phyloP scores from a whole-genome alignment of 1,284 basidiomycete genomes.

The Trametes sp. region DNA sequence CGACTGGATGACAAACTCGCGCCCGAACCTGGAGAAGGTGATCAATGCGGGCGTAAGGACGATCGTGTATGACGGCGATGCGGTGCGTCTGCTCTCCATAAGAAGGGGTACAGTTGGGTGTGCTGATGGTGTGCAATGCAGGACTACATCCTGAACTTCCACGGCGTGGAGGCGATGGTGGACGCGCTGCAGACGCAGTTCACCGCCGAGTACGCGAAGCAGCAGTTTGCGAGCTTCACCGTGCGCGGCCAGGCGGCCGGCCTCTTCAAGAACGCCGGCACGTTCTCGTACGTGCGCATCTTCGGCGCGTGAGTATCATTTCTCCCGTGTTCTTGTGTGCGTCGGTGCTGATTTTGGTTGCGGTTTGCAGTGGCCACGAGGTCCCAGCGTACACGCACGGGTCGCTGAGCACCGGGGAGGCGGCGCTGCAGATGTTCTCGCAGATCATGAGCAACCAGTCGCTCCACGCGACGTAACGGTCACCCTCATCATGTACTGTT shows the following conservation, averaged over 20 bases:
- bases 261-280: slow-evolving; percentile 66
- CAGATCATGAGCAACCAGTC: slow-evolving; percentile 39
- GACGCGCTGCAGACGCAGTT: slow-evolving; percentile 33
- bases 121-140: slow-evolving; percentile 14
- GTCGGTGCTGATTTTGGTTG: not conserved
- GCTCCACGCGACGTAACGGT: slow-evolving; percentile 30
- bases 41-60: slow-evolving; percentile 66
- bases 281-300: slow-evolving; percentile 65
- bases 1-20: slow-evolving; percentile 71
- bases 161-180: slow-evolving; percentile 68
- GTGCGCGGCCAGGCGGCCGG: slow-evolving; percentile 59
- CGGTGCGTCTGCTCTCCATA: slow-evolving; percentile 43
- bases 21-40: slow-evolving; percentile 61
- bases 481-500: not conserved
- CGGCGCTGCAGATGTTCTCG: slow-evolving; percentile 38
- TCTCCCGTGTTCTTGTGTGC: not conserved
- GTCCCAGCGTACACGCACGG: slow-evolving; percentile 39
- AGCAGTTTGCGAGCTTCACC: slow-evolving; percentile 57
- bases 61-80: slow-evolving; percentile 63
- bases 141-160: slow-evolving; percentile 67
- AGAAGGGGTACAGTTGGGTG: not conserved
- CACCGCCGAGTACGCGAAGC: slow-evolving; percentile 42
- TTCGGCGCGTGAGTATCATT: slow-evolving; percentile 49
- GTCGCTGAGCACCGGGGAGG: slow-evolving; percentile 34
- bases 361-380: slow-evolving; percentile 34